Base-by-base conservation (phyloP, 768 basidiomycete species). In the Pleurotus djamor region DNA sequence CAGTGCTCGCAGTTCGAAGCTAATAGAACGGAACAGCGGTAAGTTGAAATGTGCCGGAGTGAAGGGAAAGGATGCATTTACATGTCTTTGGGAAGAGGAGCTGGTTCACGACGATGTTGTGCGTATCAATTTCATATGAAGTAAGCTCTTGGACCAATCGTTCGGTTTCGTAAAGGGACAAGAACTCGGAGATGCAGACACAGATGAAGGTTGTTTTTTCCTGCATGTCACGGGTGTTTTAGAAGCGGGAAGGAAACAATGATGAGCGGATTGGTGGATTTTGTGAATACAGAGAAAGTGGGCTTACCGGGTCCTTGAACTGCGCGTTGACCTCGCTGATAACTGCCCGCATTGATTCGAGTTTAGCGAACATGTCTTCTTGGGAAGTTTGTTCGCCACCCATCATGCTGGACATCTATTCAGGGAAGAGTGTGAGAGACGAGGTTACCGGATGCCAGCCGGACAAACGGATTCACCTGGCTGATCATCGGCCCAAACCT, bases 161-260 rank as follows among this genome's bases (percentile, higher is more conserved):
- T 73, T 99, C 97, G 32, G 97, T 99, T 79, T 99, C 97, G 72
- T 99, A 99, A 32, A 99, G 78, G 12, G 95, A 97, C 65, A 98
- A 76, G 83, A 99, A 98, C 73, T 98, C 96, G 55, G 96, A 97
- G 69, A 98, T 98, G 80, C 94, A 94, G 55, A 98, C 96, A 67
- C 97, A 98, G 66, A 99, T 91, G 68, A 99, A 99, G 14, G 95
- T 98, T 9, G 97, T 99, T 77, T 96, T 96, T 76, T 99, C 97
- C 93, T 96, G 21, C 21, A 28, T 28, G 21, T 28, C 21, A 65
- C 36, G 52, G 33, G n/a, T 45, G 28, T 14, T 38, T 9, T 8
- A 5, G 14, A 28, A 28, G 21, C 21, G 21, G 21, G 21, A 28
- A 28, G 21, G 3, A 28, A 28, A 28, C 21, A 3, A 28, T 28